phyloP scores from a whole-genome alignment of 768 basidiomycete genomes.

The Cubamyces lactineus region DNA sequence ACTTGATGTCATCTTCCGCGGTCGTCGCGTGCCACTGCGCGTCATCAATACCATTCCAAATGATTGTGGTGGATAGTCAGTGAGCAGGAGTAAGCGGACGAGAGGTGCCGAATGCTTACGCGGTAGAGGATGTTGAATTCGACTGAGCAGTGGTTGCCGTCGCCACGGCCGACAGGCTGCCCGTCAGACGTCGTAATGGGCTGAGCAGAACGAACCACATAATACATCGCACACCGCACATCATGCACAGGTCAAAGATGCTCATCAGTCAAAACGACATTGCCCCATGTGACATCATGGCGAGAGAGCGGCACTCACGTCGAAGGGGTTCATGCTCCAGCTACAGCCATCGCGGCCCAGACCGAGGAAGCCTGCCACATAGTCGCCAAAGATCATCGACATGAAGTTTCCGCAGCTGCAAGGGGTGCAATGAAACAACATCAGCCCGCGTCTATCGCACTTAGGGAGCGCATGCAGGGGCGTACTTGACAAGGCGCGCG shows the following conservation, averaged over 20 bases:
- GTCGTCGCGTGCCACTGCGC: conserved; percentile 40
- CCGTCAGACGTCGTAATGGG: conserved; percentile 28
- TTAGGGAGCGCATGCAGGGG: background rate
- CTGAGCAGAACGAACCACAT: conserved; percentile 3
- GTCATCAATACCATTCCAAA: background rate
- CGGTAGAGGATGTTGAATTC: conserved; percentile 68
- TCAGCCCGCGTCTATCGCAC: background rate
- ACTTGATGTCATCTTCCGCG: conserved; percentile 35
- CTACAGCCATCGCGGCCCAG: conserved; percentile 51
- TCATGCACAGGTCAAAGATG: background rate
- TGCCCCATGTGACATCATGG: no score
- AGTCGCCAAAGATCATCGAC: conserved; percentile 58
- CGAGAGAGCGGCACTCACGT: conserved; percentile 32
- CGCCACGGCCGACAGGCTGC: conserved; percentile 42
- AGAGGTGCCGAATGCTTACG: conserved; percentile 26
- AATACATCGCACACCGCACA: background rate
- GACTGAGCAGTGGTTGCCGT: conserved; percentile 75
- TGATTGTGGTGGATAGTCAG: conserved; percentile 17
- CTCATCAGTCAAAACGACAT: no score
- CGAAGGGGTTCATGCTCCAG: conserved; percentile 57
- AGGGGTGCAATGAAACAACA: background rate
- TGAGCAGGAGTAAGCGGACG: background rate
- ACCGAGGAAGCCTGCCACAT: conserved; percentile 61
- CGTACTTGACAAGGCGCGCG: conserved; percentile 54
- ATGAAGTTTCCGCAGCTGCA: conserved; percentile 54